Base-by-base conservation (phyloP, 1,139 yeast species). In the Torulaspora pretoriensis region DNA sequence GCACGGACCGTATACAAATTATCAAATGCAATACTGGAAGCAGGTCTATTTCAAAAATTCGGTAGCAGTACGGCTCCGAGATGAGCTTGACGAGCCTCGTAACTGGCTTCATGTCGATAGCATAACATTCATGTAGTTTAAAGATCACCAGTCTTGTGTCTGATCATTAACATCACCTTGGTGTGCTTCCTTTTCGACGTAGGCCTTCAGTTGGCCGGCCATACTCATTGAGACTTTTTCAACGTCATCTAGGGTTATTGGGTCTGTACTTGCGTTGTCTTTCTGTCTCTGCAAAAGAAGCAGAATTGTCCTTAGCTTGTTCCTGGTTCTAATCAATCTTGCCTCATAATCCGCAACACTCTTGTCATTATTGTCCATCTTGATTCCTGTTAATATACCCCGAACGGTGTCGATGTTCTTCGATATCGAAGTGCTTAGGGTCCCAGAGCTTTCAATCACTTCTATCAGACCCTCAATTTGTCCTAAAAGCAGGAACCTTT, bases 401-500 rank as follows among this genome's bases (percentile, higher is more conserved):
- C 48, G 45, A n/a, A 63, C 40, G 8, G 45, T 36, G 16, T 44
- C 42, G 5, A 58, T 49, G 39, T 57, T 59, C 37, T 53, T 57
- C 16, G 48, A 30, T 4, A 60, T 24, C 5, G 52, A 29, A 8
- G 48, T 19, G 32, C 50, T 55, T 3, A 42, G 42, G 3, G 52
- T 22, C 7, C 47, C 36, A 19, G 42, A 34, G 1, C 44, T 50
- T 30, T 49, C 56, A 41, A 53, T 30, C 0, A 67, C 63, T 6
- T 68, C 68, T 1, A 77, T 59, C 4, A 84, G 63, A 5, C 87
- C 87, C 38, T 70, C 66, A 4, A 85, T 71, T 43, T 81, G 78
- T 0, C 95, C 95, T 3, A 84, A 61, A 0, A 83, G 64, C 10
- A 81, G 56, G 54, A 74, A 83, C 49, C 90, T 68, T 62, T 83